These are phyloP conservation scores for Populus tremula DNA, from an alignment of 345 rosid genomes.

Conservation along the genomic window DNA sequence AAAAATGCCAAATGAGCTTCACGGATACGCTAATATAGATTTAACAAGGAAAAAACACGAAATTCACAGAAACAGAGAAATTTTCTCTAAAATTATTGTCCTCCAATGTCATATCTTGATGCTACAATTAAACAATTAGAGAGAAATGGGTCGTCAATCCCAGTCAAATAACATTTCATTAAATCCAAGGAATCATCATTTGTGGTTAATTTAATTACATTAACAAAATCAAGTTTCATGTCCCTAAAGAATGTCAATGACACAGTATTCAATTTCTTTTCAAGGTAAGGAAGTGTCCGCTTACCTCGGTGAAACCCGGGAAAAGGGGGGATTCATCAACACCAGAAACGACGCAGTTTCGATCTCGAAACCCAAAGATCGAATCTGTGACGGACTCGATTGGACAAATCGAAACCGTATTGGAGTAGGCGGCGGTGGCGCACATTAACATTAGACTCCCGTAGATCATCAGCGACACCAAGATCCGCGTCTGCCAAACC, in stretches of 20 bases:
- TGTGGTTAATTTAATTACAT: neutral
- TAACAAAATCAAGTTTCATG: neutral
- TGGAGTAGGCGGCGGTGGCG: conserved; percentile 22
- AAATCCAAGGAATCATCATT: neutral
- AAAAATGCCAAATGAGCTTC: neutral
- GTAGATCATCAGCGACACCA: conserved; percentile 21
- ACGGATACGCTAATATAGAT: neutral
- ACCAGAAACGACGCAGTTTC: conserved; percentile 30
- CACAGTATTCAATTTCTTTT: neutral
- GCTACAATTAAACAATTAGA: neutral
- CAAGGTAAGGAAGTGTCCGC: neutral
- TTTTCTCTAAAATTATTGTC: neutral
- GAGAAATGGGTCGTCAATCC: neutral
- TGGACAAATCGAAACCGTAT: conserved; percentile 46
- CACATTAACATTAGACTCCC: conserved; percentile 30
- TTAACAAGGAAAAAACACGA: neutral
- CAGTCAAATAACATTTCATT: neutral
- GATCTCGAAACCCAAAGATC: conserved; percentile 52
- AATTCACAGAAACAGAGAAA: neutral
- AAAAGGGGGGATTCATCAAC: conserved; percentile 33
- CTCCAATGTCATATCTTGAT: neutral
- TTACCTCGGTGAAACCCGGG: conserved; percentile 64
- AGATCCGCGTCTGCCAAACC: conserved; percentile 39
- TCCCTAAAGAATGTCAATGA: neutral
- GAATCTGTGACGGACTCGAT: conserved; percentile 39